Evolutionary conservation across 2,329 filamentous ascomycete species (phyloP).

Genomic region (Hypoxylon sp.): DNA sequence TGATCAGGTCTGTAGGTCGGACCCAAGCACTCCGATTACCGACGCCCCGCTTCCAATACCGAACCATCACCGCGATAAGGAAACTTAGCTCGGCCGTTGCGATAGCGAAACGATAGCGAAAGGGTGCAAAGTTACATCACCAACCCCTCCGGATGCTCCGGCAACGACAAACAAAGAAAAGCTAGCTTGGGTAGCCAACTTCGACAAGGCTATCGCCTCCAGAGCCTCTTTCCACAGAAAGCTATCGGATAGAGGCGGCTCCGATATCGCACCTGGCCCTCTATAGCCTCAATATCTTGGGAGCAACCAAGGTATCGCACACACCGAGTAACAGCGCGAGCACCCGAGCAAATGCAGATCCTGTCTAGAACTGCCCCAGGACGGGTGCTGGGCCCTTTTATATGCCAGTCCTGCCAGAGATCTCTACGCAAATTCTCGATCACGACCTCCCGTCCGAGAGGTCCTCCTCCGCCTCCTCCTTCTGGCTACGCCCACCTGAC

Average conservation of each 20-base stretch:
- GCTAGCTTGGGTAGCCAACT: neutral
- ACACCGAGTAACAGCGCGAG: slow-evolving; percentile 7
- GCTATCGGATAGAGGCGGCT: neutral
- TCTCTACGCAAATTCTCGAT: slow-evolving; percentile 38
- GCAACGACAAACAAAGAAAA: slow-evolving; percentile 1
- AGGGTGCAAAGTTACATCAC: slow-evolving; percentile 16
- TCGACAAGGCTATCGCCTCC: neutral
- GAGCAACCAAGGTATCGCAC: neutral
- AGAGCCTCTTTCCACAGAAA: neutral
- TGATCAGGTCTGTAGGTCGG: slow-evolving; percentile 11
- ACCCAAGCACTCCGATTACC: slow-evolving; percentile 26
- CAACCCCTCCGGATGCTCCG: slow-evolving; percentile 23
- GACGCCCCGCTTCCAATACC: slow-evolving; percentile 23
- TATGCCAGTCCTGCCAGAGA: slow-evolving; percentile 49
- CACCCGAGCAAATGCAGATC: slow-evolving; percentile 17
- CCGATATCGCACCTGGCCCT: slow-evolving; percentile 1
- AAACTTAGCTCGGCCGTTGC: slow-evolving; percentile 12
- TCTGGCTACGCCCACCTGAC: slow-evolving; percentile 68
- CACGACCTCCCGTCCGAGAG: slow-evolving; percentile 40
- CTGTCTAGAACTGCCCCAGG: slow-evolving; percentile 21
- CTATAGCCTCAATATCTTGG: neutral
- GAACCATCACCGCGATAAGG: slow-evolving; percentile 19
- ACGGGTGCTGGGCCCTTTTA: slow-evolving; percentile 33
- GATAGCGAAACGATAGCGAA: slow-evolving; percentile 7
- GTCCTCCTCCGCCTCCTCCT: slow-evolving; percentile 56